Conservation (phyloP, 148 eudicot species). For the Spergularia bocconei region DNA sequence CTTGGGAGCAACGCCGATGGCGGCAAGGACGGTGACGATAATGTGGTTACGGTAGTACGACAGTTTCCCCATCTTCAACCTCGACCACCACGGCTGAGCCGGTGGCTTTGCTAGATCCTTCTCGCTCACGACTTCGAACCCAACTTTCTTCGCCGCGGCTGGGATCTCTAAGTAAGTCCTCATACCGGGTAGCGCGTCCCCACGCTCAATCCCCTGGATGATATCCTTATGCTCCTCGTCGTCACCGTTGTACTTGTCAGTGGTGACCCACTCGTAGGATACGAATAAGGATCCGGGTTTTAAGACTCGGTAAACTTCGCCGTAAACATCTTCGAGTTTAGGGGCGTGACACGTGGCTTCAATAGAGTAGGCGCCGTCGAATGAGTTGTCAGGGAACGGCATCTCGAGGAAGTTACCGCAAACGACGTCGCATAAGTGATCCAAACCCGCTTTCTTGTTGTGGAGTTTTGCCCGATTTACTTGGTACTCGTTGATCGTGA, state of each 20-base stretch:
- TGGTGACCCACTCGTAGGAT: conserved; percentile 57
- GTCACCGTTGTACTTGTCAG: conserved; percentile 32
- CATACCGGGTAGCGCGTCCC: conserved; percentile 49
- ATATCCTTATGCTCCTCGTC: conserved; percentile 39
- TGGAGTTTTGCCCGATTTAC: conserved; percentile 41
- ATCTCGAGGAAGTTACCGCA: conserved; percentile 49
- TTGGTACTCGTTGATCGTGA: conserved; percentile 57
- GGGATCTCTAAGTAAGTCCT: conserved; percentile 36
- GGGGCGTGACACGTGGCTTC: conserved; percentile 65
- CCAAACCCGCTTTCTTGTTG: conserved; percentile 55
- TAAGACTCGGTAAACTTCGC: conserved; percentile 40
- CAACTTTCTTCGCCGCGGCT: conserved; percentile 37
- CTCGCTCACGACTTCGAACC: conserved; percentile 45
- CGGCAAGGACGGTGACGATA: conserved; percentile 33
- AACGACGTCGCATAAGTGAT: conserved; percentile 43
- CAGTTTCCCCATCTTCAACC: conserved; percentile 52
- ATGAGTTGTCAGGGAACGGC: conserved; percentile 38
- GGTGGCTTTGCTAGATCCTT: conserved; percentile 46
- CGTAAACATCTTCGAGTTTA: conserved; percentile 45
- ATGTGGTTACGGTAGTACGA: conserved; percentile 56
- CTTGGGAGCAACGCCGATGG: conserved; percentile 46
- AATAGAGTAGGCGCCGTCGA: conserved; percentile 55
- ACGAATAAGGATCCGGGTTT: conserved; percentile 53
- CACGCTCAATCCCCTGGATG: conserved; percentile 50
- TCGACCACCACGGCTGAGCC: conserved; percentile 49